Conservation (phyloP, 2,329 filamentous ascomycete species). For the Rhynchosporium graminicola region DNA sequence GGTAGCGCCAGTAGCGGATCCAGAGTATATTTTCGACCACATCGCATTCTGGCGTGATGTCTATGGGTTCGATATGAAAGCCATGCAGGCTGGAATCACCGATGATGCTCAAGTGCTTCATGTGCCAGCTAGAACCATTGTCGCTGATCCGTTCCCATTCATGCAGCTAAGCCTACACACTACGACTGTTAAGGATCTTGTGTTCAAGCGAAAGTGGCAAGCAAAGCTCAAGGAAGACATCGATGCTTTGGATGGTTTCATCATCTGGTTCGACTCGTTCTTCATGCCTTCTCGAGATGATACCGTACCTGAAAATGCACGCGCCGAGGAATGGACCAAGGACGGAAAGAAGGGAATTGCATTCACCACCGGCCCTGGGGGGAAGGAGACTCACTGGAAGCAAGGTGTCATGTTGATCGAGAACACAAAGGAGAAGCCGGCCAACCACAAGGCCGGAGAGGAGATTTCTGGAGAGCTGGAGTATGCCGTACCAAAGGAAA, state of each 20-base stretch:
- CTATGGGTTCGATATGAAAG: constrained; percentile 92
- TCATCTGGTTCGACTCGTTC: constrained; percentile 94
- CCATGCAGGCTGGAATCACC: constrained; percentile 81
- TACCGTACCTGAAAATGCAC: constrained; percentile 51
- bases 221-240: constrained; percentile 61
- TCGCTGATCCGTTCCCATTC: constrained; percentile 65
- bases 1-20: constrained; percentile 77
- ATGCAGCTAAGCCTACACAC: constrained; percentile 76
- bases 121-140: constrained; percentile 62
- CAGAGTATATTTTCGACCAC: constrained; percentile 75
- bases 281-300: constrained; percentile 66
- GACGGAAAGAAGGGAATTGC: constrained; percentile 63
- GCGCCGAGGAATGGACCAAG: constrained; percentile 63
- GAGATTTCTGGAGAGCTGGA: constrained; percentile 66
- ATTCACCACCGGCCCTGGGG: constrained; percentile 83
- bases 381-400: constrained; percentile 85
- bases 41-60: constrained; percentile 87
- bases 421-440: constrained; percentile 47
- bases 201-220: constrained; percentile 70
- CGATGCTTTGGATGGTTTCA: constrained; percentile 78
- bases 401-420: constrained; percentile 77
- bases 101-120: constrained; percentile 79
- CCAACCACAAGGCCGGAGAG: constrained; percentile 53
- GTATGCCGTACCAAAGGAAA: constrained; percentile 69
- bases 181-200: constrained; percentile 69